Conservation (phyloP, 345 rosid species). For the Lepidium didymum region DNA sequence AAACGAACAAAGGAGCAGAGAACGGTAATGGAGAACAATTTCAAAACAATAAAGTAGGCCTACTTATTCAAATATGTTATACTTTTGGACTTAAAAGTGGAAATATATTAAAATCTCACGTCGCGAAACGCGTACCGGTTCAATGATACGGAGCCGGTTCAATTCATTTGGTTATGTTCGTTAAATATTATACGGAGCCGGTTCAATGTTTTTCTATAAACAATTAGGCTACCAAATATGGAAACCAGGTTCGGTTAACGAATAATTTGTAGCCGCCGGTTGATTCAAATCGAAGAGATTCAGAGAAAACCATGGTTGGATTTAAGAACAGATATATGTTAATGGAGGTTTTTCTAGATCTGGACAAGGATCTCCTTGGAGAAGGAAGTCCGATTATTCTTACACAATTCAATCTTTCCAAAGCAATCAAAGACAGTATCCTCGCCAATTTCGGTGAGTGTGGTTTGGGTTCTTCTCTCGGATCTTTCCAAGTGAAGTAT, state of each 20-base stretch:
- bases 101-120: conserved; percentile 1
- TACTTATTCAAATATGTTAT: not conserved
- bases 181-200: not conserved
- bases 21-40: conserved; percentile 15
- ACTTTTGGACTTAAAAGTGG: not conserved
- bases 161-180: not conserved
- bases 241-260: not conserved
- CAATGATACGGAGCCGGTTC: not conserved
- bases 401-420: conserved; percentile 52
- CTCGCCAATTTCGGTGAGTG: conserved; percentile 72
- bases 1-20: not conserved
- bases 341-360: conserved; percentile 68
- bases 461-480: conserved; percentile 60
- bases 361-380: conserved; percentile 40
- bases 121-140: conserved; percentile 11
- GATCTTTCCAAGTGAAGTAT: conserved; percentile 69
- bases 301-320: conserved; percentile 46
- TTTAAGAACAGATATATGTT: conserved; percentile 77
- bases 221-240: not conserved
- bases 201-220: not conserved
- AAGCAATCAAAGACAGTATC: conserved; percentile 61
- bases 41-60: not conserved
- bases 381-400: conserved; percentile 57
- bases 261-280: conserved; percentile 1
- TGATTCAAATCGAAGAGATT: not conserved